Evolutionary conservation across 2,329 filamentous ascomycete species (phyloP), one percentile per base, ranked within the genome.

Genomic region (Stachybotrys echinatus): DNA sequence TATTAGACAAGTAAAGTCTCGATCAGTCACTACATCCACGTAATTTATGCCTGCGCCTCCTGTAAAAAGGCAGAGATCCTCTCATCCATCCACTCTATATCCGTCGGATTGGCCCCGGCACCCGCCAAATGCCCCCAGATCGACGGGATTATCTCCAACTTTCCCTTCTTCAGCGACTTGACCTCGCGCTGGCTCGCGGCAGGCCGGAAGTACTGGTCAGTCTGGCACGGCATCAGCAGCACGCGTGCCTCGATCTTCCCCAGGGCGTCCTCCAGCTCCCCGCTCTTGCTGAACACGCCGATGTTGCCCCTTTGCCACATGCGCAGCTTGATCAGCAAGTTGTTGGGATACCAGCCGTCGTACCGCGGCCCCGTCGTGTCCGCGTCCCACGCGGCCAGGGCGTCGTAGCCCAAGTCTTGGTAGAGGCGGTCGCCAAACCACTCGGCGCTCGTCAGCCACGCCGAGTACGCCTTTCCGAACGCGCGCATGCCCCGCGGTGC

Each of bases 171-270:
- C 27, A 71, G 52, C 42, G 45, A 52, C 18, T 52, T 50, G 2
- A 62, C 50, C 56, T 70, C 68, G n/a, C 52, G 58, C 52, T 67
- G 60, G n/a, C 58, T 63, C 37, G 65, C 65, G 40, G 60, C 60
- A 50, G 53, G 59, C 6, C 81, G 75, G 55, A 88, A 88, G 59
- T 88, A 88, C 39, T 87, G 73, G 61, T 88, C 85, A 0, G 83
- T 87, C 59, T 79, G 76, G 22, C 70, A 69, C 0, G 84, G 84
- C 51, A 87, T 65, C 2, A 87, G 77, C 52, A 88, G 61, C 0
- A 80, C 77, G 53, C 78, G 84, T 1, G 83, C 79, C 63, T 79
- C 81, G 59, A 88, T 84, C 2, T 69, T 74, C 45, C 74, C 69
- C 72, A 87, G 69, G 0, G 79, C 77, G 51, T 73, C 74, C 52